These are phyloP conservation scores for Alternaria atra DNA, from an alignment of 2,329 filamentous ascomycete genomes.

Conservation along the genomic window DNA sequence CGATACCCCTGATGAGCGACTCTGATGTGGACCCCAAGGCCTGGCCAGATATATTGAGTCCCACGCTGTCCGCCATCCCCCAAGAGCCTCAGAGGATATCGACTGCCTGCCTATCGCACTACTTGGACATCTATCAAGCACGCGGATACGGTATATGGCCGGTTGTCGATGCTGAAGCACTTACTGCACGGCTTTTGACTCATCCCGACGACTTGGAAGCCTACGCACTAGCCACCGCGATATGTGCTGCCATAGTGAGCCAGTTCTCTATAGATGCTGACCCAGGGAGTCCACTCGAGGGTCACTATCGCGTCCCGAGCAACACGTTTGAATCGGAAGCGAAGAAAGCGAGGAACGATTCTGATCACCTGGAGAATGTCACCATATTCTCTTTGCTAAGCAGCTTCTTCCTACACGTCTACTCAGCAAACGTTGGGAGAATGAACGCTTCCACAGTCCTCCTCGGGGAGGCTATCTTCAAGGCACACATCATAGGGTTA, in stretches of 20 bases:
- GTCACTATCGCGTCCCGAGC: slow-evolving; percentile 44
- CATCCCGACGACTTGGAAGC: slow-evolving; percentile 44
- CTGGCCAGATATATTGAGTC: slow-evolving; percentile 39
- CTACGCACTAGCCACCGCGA: slow-evolving; percentile 43
- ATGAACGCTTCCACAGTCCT: slow-evolving; percentile 46
- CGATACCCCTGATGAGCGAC: slow-evolving; percentile 32
- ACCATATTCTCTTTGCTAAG: slow-evolving; percentile 42
- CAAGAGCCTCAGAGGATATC: slow-evolving; percentile 41
- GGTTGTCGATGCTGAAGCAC: slow-evolving; percentile 43
- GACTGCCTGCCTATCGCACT: slow-evolving; percentile 43
- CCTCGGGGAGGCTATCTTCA: slow-evolving; percentile 46
- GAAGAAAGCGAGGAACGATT: slow-evolving; percentile 36
- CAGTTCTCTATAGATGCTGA: slow-evolving; percentile 47
- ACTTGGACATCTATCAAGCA: slow-evolving; percentile 43
- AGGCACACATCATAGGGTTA: slow-evolving; percentile 46
- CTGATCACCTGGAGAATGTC: slow-evolving; percentile 44
- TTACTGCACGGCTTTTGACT: slow-evolving; percentile 45
- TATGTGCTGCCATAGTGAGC: slow-evolving; percentile 48
- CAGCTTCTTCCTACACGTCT: slow-evolving; percentile 48
- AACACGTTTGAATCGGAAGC: slow-evolving; percentile 43
- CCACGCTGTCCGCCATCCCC: slow-evolving; percentile 21
- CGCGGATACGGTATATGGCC: slow-evolving; percentile 49
- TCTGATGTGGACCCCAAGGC: slow-evolving; percentile 27
- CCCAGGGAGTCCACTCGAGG: slow-evolving; percentile 42
- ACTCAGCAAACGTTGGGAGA: slow-evolving; percentile 47